Base-by-base conservation (phyloP, 257 asterid species). In the Lavandula angustifolia region DNA sequence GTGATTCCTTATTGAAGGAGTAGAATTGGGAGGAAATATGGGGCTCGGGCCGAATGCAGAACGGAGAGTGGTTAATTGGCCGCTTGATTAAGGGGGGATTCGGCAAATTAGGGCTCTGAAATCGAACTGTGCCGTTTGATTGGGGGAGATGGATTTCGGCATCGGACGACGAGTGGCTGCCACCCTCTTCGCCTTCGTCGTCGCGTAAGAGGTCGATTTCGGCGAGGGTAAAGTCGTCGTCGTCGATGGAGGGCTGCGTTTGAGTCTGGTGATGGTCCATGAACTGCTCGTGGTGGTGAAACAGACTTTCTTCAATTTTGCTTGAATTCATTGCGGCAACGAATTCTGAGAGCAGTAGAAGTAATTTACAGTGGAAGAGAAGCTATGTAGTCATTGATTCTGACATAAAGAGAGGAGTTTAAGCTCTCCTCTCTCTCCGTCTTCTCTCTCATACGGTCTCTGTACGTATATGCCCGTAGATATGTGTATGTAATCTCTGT, bases 1-100 rank as follows among this genome's bases (percentile, higher is more conserved):
- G 94, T 1, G 99, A 94, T 18, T 85, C 86, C 82, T 82, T 83
- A 33, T 85, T 89, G 71, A 94, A 94, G 5, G 99, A 87, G 68
- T 94, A 94, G 82, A 94, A 94, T 79, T 89, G 97, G 37, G 99
- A 77, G n/a, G 99, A 94, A 17, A 94, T 75, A 62, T 89, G 87
- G 1, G 92, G 85, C 61, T 85, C 95, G 22, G 94, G 92, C 74
- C 82, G 81, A 61, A 94, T 76, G 74, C 72, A 70, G 48, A 68
- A 62, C 34, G 75, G 47, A 9, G 69, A 66, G 0, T 57, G 64
- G 42, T 64, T 55, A 37, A 69, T 60, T 40, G 66, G 75, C 44
- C 79, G 60, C 38, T 63, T 72, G 58, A 68, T 43, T 37, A 27
- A 12, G 17, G 76, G 54, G 13, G 52, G 76, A 62, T 59, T 73